phyloP scores from a whole-genome alignment of 306 rosid species.

The Prunus davidiana region DNA sequence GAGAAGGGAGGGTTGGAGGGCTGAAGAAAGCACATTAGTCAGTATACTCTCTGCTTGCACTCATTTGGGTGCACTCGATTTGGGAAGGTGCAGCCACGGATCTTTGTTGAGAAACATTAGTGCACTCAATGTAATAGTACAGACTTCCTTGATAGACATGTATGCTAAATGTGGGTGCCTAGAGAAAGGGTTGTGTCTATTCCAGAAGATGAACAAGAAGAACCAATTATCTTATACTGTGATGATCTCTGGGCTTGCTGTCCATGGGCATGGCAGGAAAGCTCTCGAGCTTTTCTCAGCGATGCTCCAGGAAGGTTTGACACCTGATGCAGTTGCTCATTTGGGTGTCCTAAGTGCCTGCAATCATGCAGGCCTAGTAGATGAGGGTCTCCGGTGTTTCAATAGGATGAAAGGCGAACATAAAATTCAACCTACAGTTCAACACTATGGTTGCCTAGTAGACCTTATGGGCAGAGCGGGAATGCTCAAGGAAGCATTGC shows the following conservation, averaged over 20 bases:
- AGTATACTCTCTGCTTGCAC: constrained; percentile 76
- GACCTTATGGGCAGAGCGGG: constrained; percentile 78
- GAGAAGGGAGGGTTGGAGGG: constrained; percentile 61
- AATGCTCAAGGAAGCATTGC: constrained; percentile 60
- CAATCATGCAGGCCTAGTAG: constrained; percentile 66
- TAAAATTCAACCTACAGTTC: constrained; percentile 57
- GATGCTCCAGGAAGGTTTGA: constrained; percentile 63
- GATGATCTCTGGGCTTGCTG: constrained; percentile 78
- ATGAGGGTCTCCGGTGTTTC: constrained; percentile 58
- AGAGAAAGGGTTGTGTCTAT: constrained; percentile 51
- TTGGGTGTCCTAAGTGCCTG: constrained; percentile 73
- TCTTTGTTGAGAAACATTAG: constrained; percentile 59
- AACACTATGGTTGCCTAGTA: constrained; percentile 82
- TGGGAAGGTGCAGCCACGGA: constrained; percentile 75
- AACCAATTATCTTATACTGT: constrained; percentile 62
- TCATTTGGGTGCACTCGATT: constrained; percentile 65
- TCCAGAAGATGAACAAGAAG: constrained; percentile 57
- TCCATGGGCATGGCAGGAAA: constrained; percentile 70
- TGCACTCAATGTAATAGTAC: constrained; percentile 68
- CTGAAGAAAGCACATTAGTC: constrained; percentile 78
- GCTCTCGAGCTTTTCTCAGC: constrained; percentile 60
- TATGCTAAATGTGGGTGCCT: constrained; percentile 77
- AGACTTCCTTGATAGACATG: constrained; percentile 78
- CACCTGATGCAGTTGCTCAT: constrained; percentile 62
- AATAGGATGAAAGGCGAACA: constrained; percentile 56